phyloP scores from a whole-genome alignment of 2,329 filamentous ascomycete species.

The Curvularia verruculosa region DNA sequence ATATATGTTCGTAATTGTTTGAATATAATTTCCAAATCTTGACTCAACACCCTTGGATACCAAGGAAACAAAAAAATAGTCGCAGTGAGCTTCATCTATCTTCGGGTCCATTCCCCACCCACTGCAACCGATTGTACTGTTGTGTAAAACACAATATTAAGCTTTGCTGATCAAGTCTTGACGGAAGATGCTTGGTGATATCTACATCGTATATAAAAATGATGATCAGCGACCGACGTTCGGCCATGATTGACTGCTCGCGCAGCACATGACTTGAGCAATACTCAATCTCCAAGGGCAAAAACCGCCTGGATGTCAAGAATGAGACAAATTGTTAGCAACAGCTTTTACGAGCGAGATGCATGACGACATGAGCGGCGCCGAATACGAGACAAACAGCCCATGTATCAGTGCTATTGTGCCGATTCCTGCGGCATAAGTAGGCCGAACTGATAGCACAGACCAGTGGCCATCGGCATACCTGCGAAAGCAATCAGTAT shows the following conservation, averaged over 20 bases:
- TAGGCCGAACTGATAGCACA: conserved; percentile 16
- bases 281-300: conserved; percentile 17
- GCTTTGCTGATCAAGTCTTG: neutral
- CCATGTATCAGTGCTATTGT: conserved; percentile 36
- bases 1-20: conserved; percentile 37
- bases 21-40: conserved; percentile 35
- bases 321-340: conserved; percentile 19
- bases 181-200: neutral
- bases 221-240: conserved; percentile 33
- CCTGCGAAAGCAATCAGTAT: neutral
- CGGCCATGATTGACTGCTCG: conserved; percentile 26
- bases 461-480: neutral
- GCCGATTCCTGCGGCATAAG: conserved; percentile 13
- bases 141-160: neutral
- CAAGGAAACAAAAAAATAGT: conserved; percentile 1
- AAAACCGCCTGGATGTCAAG: conserved; percentile 14
- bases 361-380: conserved; percentile 6
- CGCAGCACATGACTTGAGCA: neutral
- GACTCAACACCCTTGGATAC: conserved; percentile 11
- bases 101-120: conserved; percentile 1
- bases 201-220: too few species aligned
- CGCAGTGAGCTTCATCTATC: conserved; percentile 6
- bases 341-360: conserved; percentile 4
- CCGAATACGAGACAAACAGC: conserved; percentile 8
- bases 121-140: neutral